A percentile compares a stretch with the other conserved stretches of the same genome.
These are phyloP conservation scores for Rhododendron molle DNA, from an alignment of 148 eudicot genomes.

Conservation along the genomic window DNA sequence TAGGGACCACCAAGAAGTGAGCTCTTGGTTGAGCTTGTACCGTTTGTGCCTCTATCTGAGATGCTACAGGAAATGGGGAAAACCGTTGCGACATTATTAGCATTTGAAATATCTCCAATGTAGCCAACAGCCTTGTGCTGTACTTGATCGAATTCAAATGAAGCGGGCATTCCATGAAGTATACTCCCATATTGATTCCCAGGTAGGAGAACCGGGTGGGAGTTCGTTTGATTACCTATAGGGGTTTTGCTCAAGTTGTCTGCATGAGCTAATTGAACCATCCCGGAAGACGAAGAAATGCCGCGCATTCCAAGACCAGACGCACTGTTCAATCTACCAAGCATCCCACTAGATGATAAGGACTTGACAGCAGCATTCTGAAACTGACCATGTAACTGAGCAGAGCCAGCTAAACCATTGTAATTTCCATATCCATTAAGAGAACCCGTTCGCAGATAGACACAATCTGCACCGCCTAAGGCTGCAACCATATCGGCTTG, in stretches of 20 bases:
- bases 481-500: slow-evolving; percentile 65
- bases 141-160: slow-evolving; percentile 43
- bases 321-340: slow-evolving; percentile 49
- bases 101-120: slow-evolving; percentile 15
- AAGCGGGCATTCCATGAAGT: slow-evolving; percentile 50
- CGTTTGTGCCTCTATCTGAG: slow-evolving; percentile 5
- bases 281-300: slow-evolving; percentile 41
- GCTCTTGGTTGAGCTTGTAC: slow-evolving; percentile 23
- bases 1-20: slow-evolving; percentile 23
- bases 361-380: slow-evolving; percentile 33
- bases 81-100: slow-evolving; percentile 4
- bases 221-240: slow-evolving; percentile 20
- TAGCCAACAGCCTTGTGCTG: slow-evolving; percentile 19
- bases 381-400: slow-evolving; percentile 22
- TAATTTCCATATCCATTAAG: slow-evolving; percentile 25
- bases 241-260: slow-evolving; percentile 30
- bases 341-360: slow-evolving; percentile 29
- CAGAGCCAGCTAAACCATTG: slow-evolving; percentile 27
- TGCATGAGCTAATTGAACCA: slow-evolving; percentile 37
- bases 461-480: slow-evolving; percentile 44
- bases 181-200: slow-evolving; percentile 39
- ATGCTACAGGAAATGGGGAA: slow-evolving; percentile 8
- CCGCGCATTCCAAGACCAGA: slow-evolving; percentile 36
- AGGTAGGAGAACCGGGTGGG: slow-evolving; percentile 24
- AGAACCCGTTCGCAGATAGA: slow-evolving; percentile 38